Evolutionary conservation across 2,329 filamentous ascomycete genomes (phyloP).

Genomic region (Scolecobasidium constrictum): DNA sequence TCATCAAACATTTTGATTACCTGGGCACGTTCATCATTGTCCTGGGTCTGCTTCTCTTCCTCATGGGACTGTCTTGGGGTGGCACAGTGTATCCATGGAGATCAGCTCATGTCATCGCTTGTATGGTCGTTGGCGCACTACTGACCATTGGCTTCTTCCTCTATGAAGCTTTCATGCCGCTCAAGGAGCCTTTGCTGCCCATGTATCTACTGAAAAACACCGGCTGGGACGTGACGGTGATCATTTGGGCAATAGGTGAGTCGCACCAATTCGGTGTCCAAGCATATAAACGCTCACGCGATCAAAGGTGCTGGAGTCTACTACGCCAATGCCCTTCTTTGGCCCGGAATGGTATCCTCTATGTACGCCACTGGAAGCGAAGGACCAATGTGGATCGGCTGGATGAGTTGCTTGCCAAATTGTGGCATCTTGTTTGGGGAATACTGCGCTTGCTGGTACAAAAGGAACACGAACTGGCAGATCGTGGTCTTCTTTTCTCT

Average conservation of each 20-base stretch:
- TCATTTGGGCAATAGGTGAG: conserved; percentile 14
- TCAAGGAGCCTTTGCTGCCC: conserved; percentile 15
- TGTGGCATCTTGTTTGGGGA: conserved; percentile 14
- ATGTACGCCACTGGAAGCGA: conserved; percentile 11
- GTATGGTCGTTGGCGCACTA: conserved; percentile 13
- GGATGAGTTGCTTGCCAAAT: conserved; percentile 13
- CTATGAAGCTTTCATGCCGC: conserved; percentile 14
- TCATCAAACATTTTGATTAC: conserved; percentile 20
- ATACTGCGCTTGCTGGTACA: conserved; percentile 8
- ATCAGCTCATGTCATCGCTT: conserved; percentile 25
- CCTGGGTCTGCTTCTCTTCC: conserved; percentile 30
- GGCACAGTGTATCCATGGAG: conserved; percentile 33
- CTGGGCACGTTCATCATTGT: conserved; percentile 34
- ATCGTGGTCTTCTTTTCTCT: conserved; percentile 13
- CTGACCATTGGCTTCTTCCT: conserved; percentile 12
- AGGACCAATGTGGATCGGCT: conserved; percentile 14
- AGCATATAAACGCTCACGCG: neutral
- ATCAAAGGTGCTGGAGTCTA: conserved; percentile 9
- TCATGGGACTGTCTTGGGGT: conserved; percentile 34
- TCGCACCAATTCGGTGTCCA: neutral
- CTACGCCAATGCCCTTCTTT: conserved; percentile 15
- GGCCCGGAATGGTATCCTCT: conserved; percentile 14
- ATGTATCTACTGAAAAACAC: conserved; percentile 13
- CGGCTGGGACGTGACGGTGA: conserved; percentile 12
- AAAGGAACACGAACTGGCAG: conserved; percentile 12